Conservation (phyloP, 306 rosid species). For the Trifolium fragiferum region DNA sequence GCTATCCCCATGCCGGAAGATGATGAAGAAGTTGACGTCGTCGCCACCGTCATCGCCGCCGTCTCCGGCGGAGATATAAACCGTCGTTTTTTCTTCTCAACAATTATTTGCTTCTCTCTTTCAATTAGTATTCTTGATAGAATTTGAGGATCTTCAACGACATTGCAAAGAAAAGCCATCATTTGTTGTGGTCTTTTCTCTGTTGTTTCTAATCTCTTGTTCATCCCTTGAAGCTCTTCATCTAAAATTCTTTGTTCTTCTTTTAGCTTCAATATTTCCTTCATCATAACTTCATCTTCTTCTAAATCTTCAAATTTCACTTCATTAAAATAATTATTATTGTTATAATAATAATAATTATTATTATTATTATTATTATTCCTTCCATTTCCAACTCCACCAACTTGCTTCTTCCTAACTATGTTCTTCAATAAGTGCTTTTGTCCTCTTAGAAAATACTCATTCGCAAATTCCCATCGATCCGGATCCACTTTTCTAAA, state of each 20-base stretch:
- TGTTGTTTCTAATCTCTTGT: slow-evolving; percentile 67
- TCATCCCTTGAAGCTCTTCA: slow-evolving; percentile 69
- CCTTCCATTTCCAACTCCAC: slow-evolving; percentile 29
- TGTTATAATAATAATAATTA: background rate
- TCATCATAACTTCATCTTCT: slow-evolving; percentile 57
- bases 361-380: background rate
- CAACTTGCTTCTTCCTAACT: slow-evolving; percentile 56
- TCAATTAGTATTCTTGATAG: slow-evolving; percentile 57
- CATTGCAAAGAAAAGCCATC: slow-evolving; percentile 76
- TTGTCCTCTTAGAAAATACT: slow-evolving; percentile 88
- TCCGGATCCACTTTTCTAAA: slow-evolving; percentile 95
- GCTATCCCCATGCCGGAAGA: slow-evolving; percentile 44
- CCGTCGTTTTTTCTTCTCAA: slow-evolving; percentile 61
- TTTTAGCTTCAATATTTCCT: slow-evolving; percentile 73
- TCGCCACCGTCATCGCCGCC: slow-evolving; percentile 29
- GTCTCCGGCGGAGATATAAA: slow-evolving; percentile 41
- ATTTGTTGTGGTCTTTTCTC: slow-evolving; percentile 85
- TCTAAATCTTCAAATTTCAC: slow-evolving; percentile 51
- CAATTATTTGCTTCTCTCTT: slow-evolving; percentile 40
- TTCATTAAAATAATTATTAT: background rate
- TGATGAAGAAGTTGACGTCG: slow-evolving; percentile 51
- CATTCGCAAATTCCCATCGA: slow-evolving; percentile 92
- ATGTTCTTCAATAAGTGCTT: slow-evolving; percentile 71
- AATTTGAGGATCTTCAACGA: slow-evolving; percentile 77
- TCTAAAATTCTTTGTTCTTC: slow-evolving; percentile 76